Evolutionary conservation across 345 rosid genomes (phyloP), one percentile per base, ranked within the genome.

Genomic region (Gossypium stocksii): DNA sequence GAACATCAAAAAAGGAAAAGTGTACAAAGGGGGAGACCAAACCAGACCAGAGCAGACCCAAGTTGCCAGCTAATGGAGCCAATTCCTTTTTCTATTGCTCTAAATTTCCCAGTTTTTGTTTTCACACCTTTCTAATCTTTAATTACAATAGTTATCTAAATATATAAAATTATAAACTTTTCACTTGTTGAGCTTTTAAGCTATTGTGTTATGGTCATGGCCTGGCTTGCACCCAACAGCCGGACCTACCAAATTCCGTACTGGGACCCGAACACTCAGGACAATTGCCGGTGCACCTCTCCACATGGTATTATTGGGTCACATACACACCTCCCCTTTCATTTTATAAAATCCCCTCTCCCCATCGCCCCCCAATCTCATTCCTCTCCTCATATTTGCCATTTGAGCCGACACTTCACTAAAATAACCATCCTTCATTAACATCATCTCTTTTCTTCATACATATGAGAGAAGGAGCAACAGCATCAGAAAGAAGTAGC

Each of bases 221-320:
- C 38, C 12, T 16, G 48, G 60, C 38, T 19, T 19, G 48, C 76
- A 46, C 34, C 16, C 25, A 70, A 38, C 71, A 67, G 17, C 13
- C 10, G 68, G 83, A 79, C 60, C 83, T 82, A 66, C 70, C 16
- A 4, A 6, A 44, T 54, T 83, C 91, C 91, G 92, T 87, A 88
- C 92, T 44, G 7, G 72, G 86, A 77, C 84, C 80, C 66, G 80
- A 80, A 77, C 81, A 15, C 16, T 16, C 13, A 57, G 83, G 80
- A 67, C 82, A 67, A 43, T 62, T 66, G 45, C 10, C 22, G 60
- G 19, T 58, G 82, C 69, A 78, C 83, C 89, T 78, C 82, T 81
- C 77, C 90, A 80, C 88, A 56, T 20, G 25, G 59, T 19, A n/a
- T 19, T 54, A 54, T 54, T 54, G 27, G 81, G 77, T 78, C 82